Evolutionary conservation across 345 rosid genomes (phyloP), one percentile per base, ranked within the genome.

Genomic region (Citrus hindsii): DNA sequence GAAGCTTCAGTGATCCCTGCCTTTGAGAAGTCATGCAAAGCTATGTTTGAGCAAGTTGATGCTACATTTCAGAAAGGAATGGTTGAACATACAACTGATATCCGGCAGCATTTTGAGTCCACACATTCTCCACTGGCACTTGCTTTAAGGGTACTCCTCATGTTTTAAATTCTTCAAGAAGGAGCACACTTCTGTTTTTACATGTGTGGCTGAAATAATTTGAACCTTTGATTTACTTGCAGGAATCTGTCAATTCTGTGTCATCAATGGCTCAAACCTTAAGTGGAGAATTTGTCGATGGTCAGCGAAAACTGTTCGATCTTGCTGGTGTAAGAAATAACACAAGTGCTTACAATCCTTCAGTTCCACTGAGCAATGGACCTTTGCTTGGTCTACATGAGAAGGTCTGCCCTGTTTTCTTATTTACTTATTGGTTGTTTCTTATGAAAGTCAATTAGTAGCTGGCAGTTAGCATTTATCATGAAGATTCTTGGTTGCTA

Each of bases 21-120:
- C 76, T 95, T 95, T 86, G 97, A 95, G 86, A 90, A 79, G 87
- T 87, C 98, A 22, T 95, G 97, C 87, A 91, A 89, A 86, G 87
- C 92, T 51, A 89, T 94, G 97, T 95, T 95, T 86, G 97, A 89
- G 64, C 98, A 95, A 88, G 87, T 95, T 1, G 96, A 95, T 86
- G 78, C 92, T 37, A 79, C 97, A 32, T 94, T 95, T 73, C 94
- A 88, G 84, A 91, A 88, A 82, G 98, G 97, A 83, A 85, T 95
- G 77, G 74, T 80, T 24, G 94, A 94, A 79, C 97, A 92, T 87
- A 88, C 91, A 82, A 82, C 82, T 68, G 88, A 97, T 63, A 90
- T 93, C 63, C 89, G 88, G 84, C 97, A 92, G 80, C 92, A 89
- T 5, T 86, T 90, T 58, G 97, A 93, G 65, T 84, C 94, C 75